phyloP scores from a whole-genome alignment of 148 eudicot species.

The Heliamphora exappendiculata region DNA sequence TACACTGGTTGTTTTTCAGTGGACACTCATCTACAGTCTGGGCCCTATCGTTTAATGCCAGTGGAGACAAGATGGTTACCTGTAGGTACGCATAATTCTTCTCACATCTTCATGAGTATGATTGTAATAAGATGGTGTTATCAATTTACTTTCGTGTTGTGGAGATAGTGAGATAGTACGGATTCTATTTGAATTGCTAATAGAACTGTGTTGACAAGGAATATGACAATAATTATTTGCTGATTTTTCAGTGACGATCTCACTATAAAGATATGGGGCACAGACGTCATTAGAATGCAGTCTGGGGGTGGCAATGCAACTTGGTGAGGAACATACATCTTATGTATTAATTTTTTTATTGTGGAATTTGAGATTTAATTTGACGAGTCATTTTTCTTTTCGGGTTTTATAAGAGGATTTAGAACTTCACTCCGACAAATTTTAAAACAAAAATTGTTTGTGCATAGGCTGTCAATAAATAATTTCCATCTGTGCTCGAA shows the following conservation, averaged over 20 bases:
- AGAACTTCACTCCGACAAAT: background rate
- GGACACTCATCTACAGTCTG: slow-evolving; percentile 93
- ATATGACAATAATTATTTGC: background rate
- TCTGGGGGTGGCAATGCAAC: slow-evolving; percentile 53
- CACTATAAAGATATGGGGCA: slow-evolving; percentile 76
- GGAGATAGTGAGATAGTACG: background rate
- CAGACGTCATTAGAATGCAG: slow-evolving; percentile 35
- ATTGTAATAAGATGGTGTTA: background rate
- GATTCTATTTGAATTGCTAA: background rate
- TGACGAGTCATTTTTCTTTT: background rate
- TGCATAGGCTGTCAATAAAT: background rate
- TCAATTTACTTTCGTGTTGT: background rate
- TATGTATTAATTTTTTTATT: background rate
- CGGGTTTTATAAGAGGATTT: background rate
- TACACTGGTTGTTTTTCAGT: slow-evolving; percentile 32
- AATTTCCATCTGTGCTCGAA: background rate
- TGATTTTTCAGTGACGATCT: slow-evolving; percentile 82
- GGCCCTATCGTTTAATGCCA: slow-evolving; percentile 72
- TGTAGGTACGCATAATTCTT: slow-evolving; percentile 54
- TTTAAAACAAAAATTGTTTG: background rate
- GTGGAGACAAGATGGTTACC: slow-evolving; percentile 87
- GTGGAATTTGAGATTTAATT: background rate
- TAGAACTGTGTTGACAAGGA: background rate
- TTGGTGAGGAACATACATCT: slow-evolving; percentile 49
- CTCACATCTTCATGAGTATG: background rate